Conservation (phyloP, 139 green algal species). For the Coelastrella sp. region DNA sequence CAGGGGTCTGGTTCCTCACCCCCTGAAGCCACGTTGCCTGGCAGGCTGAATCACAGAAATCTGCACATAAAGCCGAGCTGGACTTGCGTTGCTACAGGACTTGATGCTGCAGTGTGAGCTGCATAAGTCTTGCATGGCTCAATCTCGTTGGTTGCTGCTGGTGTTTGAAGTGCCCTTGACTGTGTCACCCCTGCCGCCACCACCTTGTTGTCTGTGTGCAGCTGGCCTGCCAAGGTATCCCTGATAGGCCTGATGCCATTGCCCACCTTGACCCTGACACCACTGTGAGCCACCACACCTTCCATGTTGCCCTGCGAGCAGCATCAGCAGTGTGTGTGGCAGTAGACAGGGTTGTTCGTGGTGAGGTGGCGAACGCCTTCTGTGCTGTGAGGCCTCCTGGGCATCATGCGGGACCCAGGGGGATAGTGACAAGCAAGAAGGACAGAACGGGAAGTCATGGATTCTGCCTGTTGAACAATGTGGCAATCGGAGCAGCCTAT, state of each 20-base stretch:
- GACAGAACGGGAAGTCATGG: constrained; percentile 75
- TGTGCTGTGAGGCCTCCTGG: constrained; percentile 91
- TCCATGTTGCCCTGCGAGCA: constrained; percentile 79
- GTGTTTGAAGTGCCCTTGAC: no score
- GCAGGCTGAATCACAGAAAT: no score
- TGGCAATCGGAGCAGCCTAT: constrained; percentile 92
- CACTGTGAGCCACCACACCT: constrained; percentile 76
- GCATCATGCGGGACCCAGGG: constrained; percentile 87
- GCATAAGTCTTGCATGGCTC: no score
- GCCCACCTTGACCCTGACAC: constrained; percentile 89
- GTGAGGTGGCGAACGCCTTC: constrained; percentile 83
- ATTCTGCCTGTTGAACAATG: constrained; percentile 97
- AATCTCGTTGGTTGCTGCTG: no score
- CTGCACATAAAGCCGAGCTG: no score
- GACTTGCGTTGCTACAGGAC: no score
- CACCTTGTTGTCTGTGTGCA: constrained; percentile 18
- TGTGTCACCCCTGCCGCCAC: neutral
- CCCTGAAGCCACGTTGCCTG: no score
- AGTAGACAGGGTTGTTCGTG: constrained; percentile 73
- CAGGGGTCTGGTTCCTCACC: no score
- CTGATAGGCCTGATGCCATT: constrained; percentile 59
- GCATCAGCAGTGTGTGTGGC: constrained; percentile 79
- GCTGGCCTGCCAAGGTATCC: constrained; percentile 64
- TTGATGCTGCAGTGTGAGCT: no score
- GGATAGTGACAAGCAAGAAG: constrained; percentile 70